Conservation (phyloP, 495 filamentous ascomycete species). For the Glarea lozoyensis region DNA sequence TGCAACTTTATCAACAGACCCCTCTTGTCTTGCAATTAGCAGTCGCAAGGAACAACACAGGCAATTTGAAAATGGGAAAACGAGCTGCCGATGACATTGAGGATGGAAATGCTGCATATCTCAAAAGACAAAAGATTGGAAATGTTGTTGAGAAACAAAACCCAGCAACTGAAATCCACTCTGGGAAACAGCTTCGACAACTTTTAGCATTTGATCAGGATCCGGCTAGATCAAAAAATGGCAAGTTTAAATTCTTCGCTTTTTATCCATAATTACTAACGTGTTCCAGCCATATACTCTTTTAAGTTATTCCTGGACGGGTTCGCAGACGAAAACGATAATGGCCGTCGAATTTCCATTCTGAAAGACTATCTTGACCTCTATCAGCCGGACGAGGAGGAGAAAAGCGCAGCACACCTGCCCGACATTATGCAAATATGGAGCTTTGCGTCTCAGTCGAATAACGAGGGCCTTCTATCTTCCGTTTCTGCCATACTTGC, state of each 20-base stretch:
- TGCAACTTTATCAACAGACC: neutral
- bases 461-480: slow-evolving; percentile 66
- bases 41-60: neutral
- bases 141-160: slow-evolving; percentile 1
- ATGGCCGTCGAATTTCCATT: slow-evolving; percentile 45
- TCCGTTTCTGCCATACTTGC: slow-evolving; percentile 67
- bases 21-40: neutral
- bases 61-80: slow-evolving; percentile 16
- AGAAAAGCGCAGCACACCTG: slow-evolving; percentile 51
- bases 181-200: slow-evolving; percentile 49
- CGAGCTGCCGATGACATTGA: slow-evolving; percentile 12
- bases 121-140: slow-evolving; percentile 21
- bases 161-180: slow-evolving; percentile 40
- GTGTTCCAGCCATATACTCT: slow-evolving; percentile 56
- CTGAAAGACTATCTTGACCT: slow-evolving; percentile 66
- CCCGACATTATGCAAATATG: slow-evolving; percentile 70
- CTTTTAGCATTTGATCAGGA: slow-evolving; percentile 63
- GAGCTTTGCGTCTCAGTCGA: slow-evolving; percentile 61
- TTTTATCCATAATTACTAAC: no score
- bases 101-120: slow-evolving; percentile 19
- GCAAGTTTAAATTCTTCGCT: slow-evolving; percentile 34
- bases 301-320: slow-evolving; percentile 70
- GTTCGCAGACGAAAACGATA: slow-evolving; percentile 46
- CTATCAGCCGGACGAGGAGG: slow-evolving; percentile 48
- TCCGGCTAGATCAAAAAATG: slow-evolving; percentile 48